These are phyloP conservation scores for Arxiozyma telluris DNA, from an alignment of 1,139 yeast species.

Conservation along the genomic window DNA sequence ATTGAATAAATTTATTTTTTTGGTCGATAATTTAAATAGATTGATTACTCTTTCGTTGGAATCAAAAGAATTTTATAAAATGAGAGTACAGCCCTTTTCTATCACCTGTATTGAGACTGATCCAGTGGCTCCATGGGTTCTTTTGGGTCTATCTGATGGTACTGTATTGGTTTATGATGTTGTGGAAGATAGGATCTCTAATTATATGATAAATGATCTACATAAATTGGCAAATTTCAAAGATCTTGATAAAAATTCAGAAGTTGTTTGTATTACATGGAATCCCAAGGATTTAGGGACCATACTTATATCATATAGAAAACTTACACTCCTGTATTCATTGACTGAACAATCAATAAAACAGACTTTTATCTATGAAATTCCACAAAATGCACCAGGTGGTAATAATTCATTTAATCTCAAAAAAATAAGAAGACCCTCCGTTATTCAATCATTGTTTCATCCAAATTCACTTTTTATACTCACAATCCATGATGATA, in stretches of 20 bases:
- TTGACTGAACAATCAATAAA: conserved; percentile 51
- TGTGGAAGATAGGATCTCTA: conserved; percentile 62
- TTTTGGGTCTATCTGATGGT: conserved; percentile 75
- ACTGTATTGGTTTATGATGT: conserved; percentile 67
- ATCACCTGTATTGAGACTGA: conserved; percentile 64
- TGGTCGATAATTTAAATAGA: conserved; percentile 45
- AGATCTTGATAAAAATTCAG: conserved; percentile 34
- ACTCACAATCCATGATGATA: conserved; percentile 70
- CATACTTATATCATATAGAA: conserved; percentile 61
- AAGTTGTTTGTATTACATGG: conserved; percentile 60
- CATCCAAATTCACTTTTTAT: conserved; percentile 91
- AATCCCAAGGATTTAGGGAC: conserved; percentile 88
- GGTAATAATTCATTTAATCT: conserved; percentile 35
- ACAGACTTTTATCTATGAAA: conserved; percentile 47
- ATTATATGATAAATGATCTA: conserved; percentile 59
- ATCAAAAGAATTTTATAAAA: conserved; percentile 43
- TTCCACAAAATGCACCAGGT: conserved; percentile 54
- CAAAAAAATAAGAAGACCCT: conserved; percentile 36
- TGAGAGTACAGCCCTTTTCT: conserved; percentile 35
- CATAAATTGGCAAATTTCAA: conserved; percentile 41
- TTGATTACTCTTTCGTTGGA: conserved; percentile 64
- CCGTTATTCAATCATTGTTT: conserved; percentile 56
- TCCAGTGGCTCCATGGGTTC: conserved; percentile 80
- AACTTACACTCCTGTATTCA: conserved; percentile 62
- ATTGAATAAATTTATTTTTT: conserved; percentile 72